These are phyloP conservation scores for Sporisorium sorghi DNA, from an alignment of 1,284 basidiomycete genomes.

Conservation along the genomic window DNA sequence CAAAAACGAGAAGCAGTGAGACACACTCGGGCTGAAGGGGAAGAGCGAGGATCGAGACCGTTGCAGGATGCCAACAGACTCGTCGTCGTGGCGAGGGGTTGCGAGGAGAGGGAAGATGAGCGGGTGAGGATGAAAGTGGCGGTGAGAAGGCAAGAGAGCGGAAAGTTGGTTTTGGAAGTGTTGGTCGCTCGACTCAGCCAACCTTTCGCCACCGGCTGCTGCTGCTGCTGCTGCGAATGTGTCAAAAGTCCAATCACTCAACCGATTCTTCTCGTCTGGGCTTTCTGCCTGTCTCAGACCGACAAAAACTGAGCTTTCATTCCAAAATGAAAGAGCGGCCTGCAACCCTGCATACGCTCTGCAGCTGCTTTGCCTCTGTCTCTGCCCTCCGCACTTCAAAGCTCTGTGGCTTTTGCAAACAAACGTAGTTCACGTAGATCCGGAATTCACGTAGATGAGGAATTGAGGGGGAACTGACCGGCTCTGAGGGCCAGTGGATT, in stretches of 20 bases:
- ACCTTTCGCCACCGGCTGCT: conserved; percentile 21
- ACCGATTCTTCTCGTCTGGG: too few species aligned
- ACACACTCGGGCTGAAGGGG: not conserved
- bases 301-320: conserved; percentile 6
- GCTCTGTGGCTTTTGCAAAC: too few species aligned
- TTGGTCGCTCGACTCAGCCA: conserved; percentile 24
- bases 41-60: not conserved
- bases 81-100: too few species aligned
- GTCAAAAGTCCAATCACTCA: conserved; percentile 15
- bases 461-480: too few species aligned
- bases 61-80: conserved; percentile 3
- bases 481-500: too few species aligned
- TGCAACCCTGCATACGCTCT: conserved; percentile 37
- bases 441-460: too few species aligned
- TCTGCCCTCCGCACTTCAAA: not conserved
- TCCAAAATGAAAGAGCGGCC: not conserved
- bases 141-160: not conserved
- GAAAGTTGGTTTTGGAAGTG: not conserved
- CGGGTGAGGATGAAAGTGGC: too few species aligned
- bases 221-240: conserved; percentile 1
- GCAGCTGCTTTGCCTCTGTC: conserved; percentile 13
- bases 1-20: conserved; percentile 3
- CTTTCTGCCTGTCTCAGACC: not conserved
- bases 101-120: not conserved
- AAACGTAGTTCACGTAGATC: too few species aligned